Base-by-base conservation (phyloP, 306 rosid genomes). In the Quercus aquifolioides region DNA sequence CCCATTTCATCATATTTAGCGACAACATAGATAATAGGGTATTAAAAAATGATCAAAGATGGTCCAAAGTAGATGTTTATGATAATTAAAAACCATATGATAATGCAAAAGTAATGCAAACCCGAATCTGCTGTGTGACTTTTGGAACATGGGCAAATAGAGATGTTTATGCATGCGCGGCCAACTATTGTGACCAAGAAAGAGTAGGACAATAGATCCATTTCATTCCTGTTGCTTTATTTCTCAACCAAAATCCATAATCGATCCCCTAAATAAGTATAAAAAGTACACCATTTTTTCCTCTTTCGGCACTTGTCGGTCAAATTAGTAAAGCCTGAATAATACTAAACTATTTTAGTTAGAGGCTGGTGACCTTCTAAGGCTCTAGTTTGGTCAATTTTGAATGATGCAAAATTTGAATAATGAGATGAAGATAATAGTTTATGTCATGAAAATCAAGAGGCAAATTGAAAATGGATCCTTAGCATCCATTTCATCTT, bases 131-230 rank as follows among this genome's bases (percentile, higher is more conserved):
- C 54, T 1, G n/a, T 20, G 58, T 18, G 60, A 15, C 86, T 78
- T 77, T 83, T 58, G 76, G 73, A 68, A 83, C 86, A 74, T 77
- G 75, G 74, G 7, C 38, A 51, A 23, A 43, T 14, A 71, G 14
- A 25, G 64, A 56, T n/a, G 55, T 30, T 28, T n/a, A 59, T 59
- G 74, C 83, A 74, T 74, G 82, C 41, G 71, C 67, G 11, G 70
- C 69, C 49, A 20, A 31, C 43, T 17, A 67, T 12, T 19, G 72
- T 35, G 72, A 12, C 26, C 14, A 59, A 13, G 25, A 21, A 28
- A 41, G 64, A 58, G 64, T 21, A 8, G 26, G 41, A 67, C 6
- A 35, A 67, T 43, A 67, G 71, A 67, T 18, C 51, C 19, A 11
- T 33, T 67, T 31, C 71, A 33, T 19, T 11, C 71, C 71, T 43